These are phyloP conservation scores for Penicillium pancosmium DNA, from an alignment of 495 filamentous ascomycete species.

Conservation along the genomic window DNA sequence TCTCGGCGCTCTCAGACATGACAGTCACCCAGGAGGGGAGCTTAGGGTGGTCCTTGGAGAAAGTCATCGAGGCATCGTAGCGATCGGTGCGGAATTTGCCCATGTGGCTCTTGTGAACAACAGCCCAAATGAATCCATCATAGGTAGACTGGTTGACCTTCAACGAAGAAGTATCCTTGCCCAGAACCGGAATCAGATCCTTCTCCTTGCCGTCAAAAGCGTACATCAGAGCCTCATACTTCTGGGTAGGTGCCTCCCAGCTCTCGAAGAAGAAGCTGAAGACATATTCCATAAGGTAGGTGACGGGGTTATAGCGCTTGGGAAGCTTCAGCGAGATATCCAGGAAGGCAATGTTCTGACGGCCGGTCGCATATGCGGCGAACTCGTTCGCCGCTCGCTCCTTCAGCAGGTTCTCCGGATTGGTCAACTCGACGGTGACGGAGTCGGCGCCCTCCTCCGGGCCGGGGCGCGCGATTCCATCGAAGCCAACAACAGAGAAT, in stretches of 20 bases:
- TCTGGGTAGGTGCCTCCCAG: slow-evolving; percentile 67
- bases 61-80: slow-evolving; percentile 91
- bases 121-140: slow-evolving; percentile 91
- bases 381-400: slow-evolving; percentile 86
- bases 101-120: slow-evolving; percentile 96
- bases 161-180: slow-evolving; percentile 41
- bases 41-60: slow-evolving; percentile 86
- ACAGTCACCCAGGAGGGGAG: slow-evolving; percentile 91
- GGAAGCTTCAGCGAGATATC: slow-evolving; percentile 79
- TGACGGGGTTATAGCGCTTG: slow-evolving; percentile 89
- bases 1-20: slow-evolving; percentile 95
- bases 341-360: slow-evolving; percentile 89
- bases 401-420: slow-evolving; percentile 67
- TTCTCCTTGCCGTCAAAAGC: slow-evolving; percentile 91
- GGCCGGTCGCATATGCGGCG: slow-evolving; percentile 86
- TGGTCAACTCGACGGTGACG: slow-evolving; percentile 42
- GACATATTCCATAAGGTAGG: slow-evolving; percentile 65
- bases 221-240: slow-evolving; percentile 72
- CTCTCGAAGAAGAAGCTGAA: slow-evolving; percentile 80
- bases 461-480: slow-evolving; percentile 41
- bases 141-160: slow-evolving; percentile 72
- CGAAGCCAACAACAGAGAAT: slow-evolving; percentile 87
- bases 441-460: slow-evolving; percentile 45
- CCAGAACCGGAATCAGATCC: slow-evolving; percentile 67
- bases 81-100: slow-evolving; percentile 85